Base-by-base conservation (phyloP, 176 grass and related monocot species). In the Paspalum notatum region DNA sequence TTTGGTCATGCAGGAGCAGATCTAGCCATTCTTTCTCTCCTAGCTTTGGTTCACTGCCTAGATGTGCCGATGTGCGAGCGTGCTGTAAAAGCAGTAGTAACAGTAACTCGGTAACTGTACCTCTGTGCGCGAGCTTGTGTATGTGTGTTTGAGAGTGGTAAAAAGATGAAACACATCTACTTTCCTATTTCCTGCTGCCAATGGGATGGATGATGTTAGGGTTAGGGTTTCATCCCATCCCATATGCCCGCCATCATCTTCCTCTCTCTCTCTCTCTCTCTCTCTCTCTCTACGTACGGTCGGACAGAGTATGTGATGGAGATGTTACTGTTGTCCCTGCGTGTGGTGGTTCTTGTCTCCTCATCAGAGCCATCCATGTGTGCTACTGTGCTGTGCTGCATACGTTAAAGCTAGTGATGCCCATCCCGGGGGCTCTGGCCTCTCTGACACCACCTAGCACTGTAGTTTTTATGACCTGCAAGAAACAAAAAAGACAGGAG, bases 161-260 rank as follows among this genome's bases (percentile, higher is more conserved):
- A 52, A 73, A 49, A 42, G 58, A 48, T 5, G 59, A 0, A 58
- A 69, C 20, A 9, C 48, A 20, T 75, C 25, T 59, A 59, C 21
- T 22, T 72, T 26, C 8, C 46, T 56, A 18, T 70, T 77, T 68
- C 58, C 60, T 37, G 25, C 60, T 37, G 25, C 50, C 69, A 75
- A 53, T 82, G 46, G 17, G 38, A 84, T 37, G 46, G 61, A 84
- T 37, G 46, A 61, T 51, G 3, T 76, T 89, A 89, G 82, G 87
- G 87, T 89, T 89, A 89, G 87, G 87, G 87, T 85, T 89, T 75
- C 82, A 32, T 80, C 77, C 71, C 82, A 32, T 80, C 77, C 71
- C 75, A 80, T 86, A 63, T 83, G 47, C 74, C 45, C 51, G 22
- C 16, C 68, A 27, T 13, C 21, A 25, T 16, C 69, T 61, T 22